Percentiles rank a stretch among this genome's conserved stretches.
Conservation (phyloP, 192 early-diverging fungal species). For the Piromyces finnis region DNA sequence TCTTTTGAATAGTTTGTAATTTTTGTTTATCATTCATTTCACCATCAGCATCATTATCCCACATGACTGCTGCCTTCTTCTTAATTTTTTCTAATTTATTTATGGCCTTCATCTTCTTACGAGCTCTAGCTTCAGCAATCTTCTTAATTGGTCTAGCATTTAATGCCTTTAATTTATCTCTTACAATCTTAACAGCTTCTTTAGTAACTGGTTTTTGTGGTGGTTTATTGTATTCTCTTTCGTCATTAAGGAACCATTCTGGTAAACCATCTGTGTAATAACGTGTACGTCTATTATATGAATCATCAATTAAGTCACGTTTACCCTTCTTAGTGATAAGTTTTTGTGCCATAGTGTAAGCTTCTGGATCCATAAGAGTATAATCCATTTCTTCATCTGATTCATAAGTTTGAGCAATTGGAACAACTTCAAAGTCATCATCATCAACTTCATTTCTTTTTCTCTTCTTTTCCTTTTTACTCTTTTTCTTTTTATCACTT, state of each 20-base stretch:
- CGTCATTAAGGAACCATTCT: constrained; percentile 85
- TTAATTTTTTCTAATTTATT: constrained; percentile 62
- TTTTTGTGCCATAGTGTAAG: constrained; percentile 73
- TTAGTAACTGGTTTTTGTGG: constrained; percentile 85
- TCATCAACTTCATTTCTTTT: constrained; percentile 20
- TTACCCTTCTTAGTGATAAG: constrained; percentile 62
- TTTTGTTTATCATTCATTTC: constrained; percentile 73
- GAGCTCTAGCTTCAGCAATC: constrained; percentile 92
- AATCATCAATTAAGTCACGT: constrained; percentile 70
- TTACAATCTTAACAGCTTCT: constrained; percentile 77
- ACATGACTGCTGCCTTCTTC: constrained; percentile 73
- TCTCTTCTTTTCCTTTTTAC: constrained; percentile 22
- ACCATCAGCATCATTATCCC: constrained; percentile 50
- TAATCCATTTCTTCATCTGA: constrained; percentile 6
- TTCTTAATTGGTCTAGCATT: constrained; percentile 98
- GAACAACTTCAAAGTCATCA: constrained; percentile 33
- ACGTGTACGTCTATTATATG: constrained; percentile 77
- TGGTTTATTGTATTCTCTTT: constrained; percentile 72
- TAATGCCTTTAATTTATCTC: constrained; percentile 65
- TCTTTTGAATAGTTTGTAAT: constrained; percentile 54
- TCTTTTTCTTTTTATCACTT: constrained; percentile 5
- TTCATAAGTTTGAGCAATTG: neutral
- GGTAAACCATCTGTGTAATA: constrained; percentile 76
- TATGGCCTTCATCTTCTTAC: constrained; percentile 69
- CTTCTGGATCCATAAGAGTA: constrained; percentile 29